Evolutionary conservation across 2,329 filamentous ascomycete genomes (phyloP).

Genomic region (Aspergillus ibericus): DNA sequence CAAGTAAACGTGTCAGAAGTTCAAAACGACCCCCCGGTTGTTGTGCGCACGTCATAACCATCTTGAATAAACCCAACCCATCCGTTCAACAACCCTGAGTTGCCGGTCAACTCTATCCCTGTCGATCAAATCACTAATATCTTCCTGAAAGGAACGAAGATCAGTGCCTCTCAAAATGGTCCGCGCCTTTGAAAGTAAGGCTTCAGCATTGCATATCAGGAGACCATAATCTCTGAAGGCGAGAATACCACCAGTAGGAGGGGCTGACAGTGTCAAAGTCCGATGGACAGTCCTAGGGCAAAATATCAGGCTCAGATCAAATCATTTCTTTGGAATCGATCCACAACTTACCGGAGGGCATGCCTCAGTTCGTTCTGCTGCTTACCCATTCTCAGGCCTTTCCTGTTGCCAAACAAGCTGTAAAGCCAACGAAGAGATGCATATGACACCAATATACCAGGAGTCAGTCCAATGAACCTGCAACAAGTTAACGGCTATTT

Average conservation of each 20-base stretch:
- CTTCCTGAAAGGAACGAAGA: constrained; percentile 82
- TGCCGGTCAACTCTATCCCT: constrained; percentile 74
- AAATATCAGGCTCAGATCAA: constrained; percentile 2
- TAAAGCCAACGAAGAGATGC: constrained; percentile 71
- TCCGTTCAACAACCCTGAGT: constrained; percentile 74
- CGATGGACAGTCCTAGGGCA: constrained; percentile 72
- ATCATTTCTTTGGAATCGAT: neutral
- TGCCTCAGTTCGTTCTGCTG: constrained; percentile 71
- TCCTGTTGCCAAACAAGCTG: constrained; percentile 67
- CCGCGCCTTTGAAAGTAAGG: constrained; percentile 69
- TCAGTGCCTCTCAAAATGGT: constrained; percentile 71
- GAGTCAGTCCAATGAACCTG: constrained; percentile 89
- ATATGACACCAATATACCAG: constrained; percentile 83
- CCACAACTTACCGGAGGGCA: constrained; percentile 62
- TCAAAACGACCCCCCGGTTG: neutral
- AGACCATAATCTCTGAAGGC: constrained; percentile 92
- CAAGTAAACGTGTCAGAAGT: neutral
- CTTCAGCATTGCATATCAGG: constrained; percentile 84
- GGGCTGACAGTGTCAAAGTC: constrained; percentile 67
- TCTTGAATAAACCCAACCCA: constrained; percentile 85
- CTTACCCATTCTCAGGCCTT: constrained; percentile 64
- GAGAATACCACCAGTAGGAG: constrained; percentile 71
- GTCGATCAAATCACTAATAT: constrained; percentile 82
- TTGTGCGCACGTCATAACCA: constrained; percentile 54
- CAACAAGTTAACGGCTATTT: constrained; percentile 13